Evolutionary conservation across 2,329 filamentous ascomycete species (phyloP).

Genomic region (Colletotrichum camelliae): DNA sequence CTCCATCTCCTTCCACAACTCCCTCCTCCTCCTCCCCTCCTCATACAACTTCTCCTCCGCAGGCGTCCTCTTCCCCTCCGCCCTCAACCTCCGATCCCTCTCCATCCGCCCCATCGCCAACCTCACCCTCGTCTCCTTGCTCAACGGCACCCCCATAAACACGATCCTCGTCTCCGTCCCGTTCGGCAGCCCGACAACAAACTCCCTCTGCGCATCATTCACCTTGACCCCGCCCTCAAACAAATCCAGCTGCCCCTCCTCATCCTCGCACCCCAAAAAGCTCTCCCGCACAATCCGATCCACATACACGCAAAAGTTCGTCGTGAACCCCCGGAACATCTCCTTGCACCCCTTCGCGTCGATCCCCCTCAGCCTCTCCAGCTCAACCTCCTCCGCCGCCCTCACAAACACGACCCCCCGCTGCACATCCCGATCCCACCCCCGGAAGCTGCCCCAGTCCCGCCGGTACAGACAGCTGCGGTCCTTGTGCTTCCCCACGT

Average conservation of each 20-base stretch:
- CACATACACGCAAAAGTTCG: constrained; percentile 13
- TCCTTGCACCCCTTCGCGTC: not conserved
- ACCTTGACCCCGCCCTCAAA: not conserved
- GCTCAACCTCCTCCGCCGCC: not conserved
- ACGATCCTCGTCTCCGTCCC: not conserved
- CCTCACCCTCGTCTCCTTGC: not conserved
- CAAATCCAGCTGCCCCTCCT: not conserved
- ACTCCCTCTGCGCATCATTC: not conserved
- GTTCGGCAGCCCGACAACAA: not conserved
- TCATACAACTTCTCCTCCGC: not conserved
- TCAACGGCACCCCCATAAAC: constrained; percentile 9
- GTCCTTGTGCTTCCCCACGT: not conserved
- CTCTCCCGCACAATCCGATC: not conserved
- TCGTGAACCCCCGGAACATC: constrained; percentile 5
- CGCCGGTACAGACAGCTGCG: not conserved
- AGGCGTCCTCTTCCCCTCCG: not conserved
- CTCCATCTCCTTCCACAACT: not conserved
- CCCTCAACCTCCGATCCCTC: not conserved
- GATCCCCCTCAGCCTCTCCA: not conserved
- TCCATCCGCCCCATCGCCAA: not conserved
- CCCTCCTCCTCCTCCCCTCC: not conserved
- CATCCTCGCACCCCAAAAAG: not conserved
- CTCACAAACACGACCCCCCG: not conserved
- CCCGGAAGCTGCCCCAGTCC: not conserved
- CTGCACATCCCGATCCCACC: not conserved